Evolutionary conservation across 2,329 filamentous ascomycete species (phyloP), one percentile per base, ranked within the genome.

Genomic region (Aspergillus fumigatiaffinis): DNA sequence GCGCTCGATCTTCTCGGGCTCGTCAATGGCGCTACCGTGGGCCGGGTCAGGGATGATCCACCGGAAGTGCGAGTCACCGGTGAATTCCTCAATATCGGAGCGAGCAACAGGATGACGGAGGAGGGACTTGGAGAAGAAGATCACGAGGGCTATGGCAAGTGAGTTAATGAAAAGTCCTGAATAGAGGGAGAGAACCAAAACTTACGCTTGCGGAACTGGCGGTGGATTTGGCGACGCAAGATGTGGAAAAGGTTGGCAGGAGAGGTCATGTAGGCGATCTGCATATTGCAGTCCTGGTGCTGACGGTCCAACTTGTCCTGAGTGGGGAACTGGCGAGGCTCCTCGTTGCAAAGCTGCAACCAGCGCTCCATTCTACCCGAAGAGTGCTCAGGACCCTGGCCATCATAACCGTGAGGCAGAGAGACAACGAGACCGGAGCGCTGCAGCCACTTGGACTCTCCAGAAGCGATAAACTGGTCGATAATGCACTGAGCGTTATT

Each of bases 221-320:
- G 87, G 84, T 97, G 92, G 87, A 99, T 96, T 81, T 99, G 94
- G 77, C 94, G 87, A 74, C 94, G 90, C 63, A 99, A 85, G 66
- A 94, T 87, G 79, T 99, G 94, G 88, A 99, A 99, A 74, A 95
- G 77, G 78, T 99, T 99, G 64, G 93, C 85, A 28, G 94, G 94
- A 50, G 89, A 90, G n/a, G 94, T 99, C 86, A 95, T 92, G 82
- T 94, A 96, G 55, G 88, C 92, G 74, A 99, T 89, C 80, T 99
- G 94, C 87, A 99, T 96, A 81, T 99, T 99, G 84, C 92, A 96
- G 80, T 99, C 94, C 80, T 99, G 94, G 81, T 99, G 94, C 79
- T 97, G 94, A 67, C 94, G 91, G 55, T 95, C 88, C 60, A 97
- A 86, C 82, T 94, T 97, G 65, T 96, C 92, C 32, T 84, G 82